Conservation (phyloP, 441 rosid species). For the Adansonia gregorii region DNA sequence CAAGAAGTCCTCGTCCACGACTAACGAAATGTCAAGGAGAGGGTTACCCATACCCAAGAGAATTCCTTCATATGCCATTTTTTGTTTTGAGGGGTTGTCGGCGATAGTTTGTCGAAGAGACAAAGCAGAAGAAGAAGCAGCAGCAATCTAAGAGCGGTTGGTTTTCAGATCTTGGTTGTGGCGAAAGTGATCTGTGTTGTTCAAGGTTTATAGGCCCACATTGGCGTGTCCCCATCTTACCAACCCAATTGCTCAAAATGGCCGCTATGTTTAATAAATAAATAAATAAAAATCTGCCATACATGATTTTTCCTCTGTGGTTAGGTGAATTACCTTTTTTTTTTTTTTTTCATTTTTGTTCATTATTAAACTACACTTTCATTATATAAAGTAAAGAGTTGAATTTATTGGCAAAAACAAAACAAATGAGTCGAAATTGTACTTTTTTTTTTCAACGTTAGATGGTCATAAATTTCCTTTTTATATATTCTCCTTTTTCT, state of each 20-base stretch:
- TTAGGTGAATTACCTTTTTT: not conserved
- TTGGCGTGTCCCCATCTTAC: slow-evolving; percentile 19
- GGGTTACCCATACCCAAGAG: slow-evolving; percentile 96
- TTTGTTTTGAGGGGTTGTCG: not conserved
- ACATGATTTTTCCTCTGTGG: not conserved
- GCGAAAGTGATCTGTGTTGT: not conserved
- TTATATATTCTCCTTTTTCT: too few species aligned
- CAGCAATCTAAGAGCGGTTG: not conserved
- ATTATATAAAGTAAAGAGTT: not conserved
- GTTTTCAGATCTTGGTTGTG: slow-evolving; percentile 13
- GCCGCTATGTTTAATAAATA: not conserved
- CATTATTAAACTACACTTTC: not conserved
- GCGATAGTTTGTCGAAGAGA: not conserved
- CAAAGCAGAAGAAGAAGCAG: not conserved
- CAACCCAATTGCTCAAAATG: slow-evolving; percentile 14
- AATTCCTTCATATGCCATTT: slow-evolving; percentile 67
- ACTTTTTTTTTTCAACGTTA: not conserved
- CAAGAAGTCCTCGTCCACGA: slow-evolving; percentile 83
- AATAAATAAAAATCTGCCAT: not conserved
- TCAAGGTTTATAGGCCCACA: slow-evolving; percentile 12
- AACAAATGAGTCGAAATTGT: not conserved
- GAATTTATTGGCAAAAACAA: not conserved
- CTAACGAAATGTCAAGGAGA: slow-evolving; percentile 89
- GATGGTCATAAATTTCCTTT: too few species aligned
- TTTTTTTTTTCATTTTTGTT: not conserved